Evolutionary conservation across 1,284 basidiomycete genomes (phyloP), one percentile per base, ranked within the genome.

Genomic region (Ceratobasidium theobromae): DNA sequence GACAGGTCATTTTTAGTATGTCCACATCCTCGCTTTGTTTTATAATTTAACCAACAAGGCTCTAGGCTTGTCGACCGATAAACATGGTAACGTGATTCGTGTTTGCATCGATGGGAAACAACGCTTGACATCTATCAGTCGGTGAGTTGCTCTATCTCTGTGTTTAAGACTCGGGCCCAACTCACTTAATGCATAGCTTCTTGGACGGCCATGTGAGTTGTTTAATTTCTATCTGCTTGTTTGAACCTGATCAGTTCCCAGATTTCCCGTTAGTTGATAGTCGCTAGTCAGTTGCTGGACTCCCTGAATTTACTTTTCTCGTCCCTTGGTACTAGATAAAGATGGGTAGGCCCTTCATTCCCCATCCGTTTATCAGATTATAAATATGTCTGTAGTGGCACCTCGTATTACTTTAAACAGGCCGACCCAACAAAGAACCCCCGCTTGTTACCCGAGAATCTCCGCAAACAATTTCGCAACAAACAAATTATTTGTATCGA

Each of bases 71-170:
- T 38, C 65, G 12, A 57, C 55, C 14, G 66, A 65, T 38, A 27
- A 35, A 25, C 43, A 53, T 38, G 69, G 68, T 18, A 57, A 67
- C 40, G 52, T 65, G 53, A 67, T 35, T 18, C 55, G 69, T 5
- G 53, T 70, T 23, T 70, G 69, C 48, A 70, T 70, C n/a, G 69
- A 70, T 28, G 69, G 69, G 8, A 70, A 70, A 35, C 69, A 70
- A 33, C 51, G 69, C 23, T 66, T 70, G 18, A 70, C 69, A 4
- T 70, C 69, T 27, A 52, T 70, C 18, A 48, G 60, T 23, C 48
- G 60, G 67, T 68, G 28, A 33, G 60, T 65, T 14, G 1, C 6
- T 46, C n/a, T 21, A 6, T 41, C 33, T 14, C 32, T n/a, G 23
- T 33, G 27, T 14, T 18, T 46, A 4, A 23, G n/a, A 27, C 11